Conservation (phyloP, 805 yeast species). For the Lachancea kluyveri region DNA sequence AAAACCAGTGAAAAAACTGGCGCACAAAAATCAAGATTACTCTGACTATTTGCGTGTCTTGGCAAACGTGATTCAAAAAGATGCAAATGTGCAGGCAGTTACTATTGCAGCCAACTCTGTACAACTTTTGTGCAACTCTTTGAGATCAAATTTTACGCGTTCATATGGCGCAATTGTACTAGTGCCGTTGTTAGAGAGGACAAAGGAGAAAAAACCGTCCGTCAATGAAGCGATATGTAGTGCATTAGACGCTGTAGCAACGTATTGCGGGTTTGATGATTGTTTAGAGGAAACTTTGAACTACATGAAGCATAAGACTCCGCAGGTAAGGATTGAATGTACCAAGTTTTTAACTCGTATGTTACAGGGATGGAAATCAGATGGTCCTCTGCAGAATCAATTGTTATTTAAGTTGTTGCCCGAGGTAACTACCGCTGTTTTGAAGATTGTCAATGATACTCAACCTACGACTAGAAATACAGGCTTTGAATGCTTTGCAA, state of each 20-base stretch:
- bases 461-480: constrained; percentile 78
- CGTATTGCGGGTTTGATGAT: constrained; percentile 43
- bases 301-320: constrained; percentile 70
- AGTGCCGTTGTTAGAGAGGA: constrained; percentile 65
- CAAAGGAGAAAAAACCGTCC: constrained; percentile 79
- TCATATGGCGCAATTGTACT: constrained; percentile 45
- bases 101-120: constrained; percentile 67
- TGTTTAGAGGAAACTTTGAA: constrained; percentile 54
- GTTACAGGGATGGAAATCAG: constrained; percentile 34
- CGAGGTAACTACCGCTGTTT: constrained; percentile 45
- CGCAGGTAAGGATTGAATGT: constrained; percentile 72
- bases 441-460: constrained; percentile 71
- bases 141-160: constrained; percentile 46
- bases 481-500: constrained; percentile 73
- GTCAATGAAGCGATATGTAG: constrained; percentile 65
- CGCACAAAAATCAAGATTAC: constrained; percentile 53
- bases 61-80: constrained; percentile 65
- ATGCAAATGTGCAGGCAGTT: constrained; percentile 85
- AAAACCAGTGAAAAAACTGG: constrained; percentile 48
- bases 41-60: constrained; percentile 52
- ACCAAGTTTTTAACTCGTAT: constrained; percentile 59
- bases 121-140: constrained; percentile 56
- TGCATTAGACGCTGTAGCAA: constrained; percentile 61
- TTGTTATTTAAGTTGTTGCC: constrained; percentile 9
- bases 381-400: constrained; percentile 3